Evolutionary conservation across 345 rosid genomes (phyloP).

Genomic region (Salix purpurea): DNA sequence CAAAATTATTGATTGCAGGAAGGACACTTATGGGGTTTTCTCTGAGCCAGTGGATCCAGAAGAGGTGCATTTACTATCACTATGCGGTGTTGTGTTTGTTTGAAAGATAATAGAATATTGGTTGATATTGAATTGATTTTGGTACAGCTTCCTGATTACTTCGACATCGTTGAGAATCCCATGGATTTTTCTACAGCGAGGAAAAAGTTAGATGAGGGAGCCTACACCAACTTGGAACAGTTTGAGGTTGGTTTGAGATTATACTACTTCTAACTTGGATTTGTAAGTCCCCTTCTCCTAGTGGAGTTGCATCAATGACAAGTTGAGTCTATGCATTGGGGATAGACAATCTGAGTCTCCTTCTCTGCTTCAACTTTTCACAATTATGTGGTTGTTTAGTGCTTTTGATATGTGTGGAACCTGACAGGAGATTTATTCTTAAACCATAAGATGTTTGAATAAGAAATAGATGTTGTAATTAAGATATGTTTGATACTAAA

Average conservation of each 20-base stretch:
- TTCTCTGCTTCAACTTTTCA: background rate
- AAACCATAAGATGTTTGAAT: background rate
- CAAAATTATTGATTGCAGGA: slow-evolving; percentile 57
- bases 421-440: background rate
- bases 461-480: background rate
- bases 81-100: slow-evolving; percentile 7
- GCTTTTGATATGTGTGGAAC: background rate
- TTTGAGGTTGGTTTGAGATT: slow-evolving; percentile 59
- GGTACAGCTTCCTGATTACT: slow-evolving; percentile 92
- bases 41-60: slow-evolving; percentile 94
- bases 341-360: background rate
- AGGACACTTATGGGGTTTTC: slow-evolving; percentile 89
- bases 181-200: slow-evolving; percentile 86
- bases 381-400: background rate
- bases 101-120: background rate
- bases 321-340: background rate
- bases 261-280: background rate
- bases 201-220: slow-evolving; percentile 62
- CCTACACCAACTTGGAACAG: slow-evolving; percentile 68
- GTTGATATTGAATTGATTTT: slow-evolving; percentile 19
- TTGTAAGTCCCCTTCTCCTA: background rate
- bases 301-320: background rate
- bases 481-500: background rate
- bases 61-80: slow-evolving; percentile 50
- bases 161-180: slow-evolving; percentile 70